Percentiles rank a stretch among this genome's conserved stretches.
Conservation (phyloP, 2,329 filamentous ascomycete genomes). For the Penicillium sp. region DNA sequence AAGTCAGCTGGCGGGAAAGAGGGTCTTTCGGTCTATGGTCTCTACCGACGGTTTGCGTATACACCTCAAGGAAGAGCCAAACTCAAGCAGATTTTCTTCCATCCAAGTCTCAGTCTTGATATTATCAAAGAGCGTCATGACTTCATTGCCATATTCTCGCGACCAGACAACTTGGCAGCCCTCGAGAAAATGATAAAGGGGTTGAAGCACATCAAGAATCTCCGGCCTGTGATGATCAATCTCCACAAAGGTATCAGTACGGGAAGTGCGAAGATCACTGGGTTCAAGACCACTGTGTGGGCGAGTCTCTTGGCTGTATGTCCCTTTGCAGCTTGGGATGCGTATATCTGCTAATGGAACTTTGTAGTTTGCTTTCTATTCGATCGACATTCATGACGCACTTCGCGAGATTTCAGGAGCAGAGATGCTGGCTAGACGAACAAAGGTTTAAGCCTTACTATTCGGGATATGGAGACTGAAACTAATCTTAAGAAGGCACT, state of each 20-base stretch:
- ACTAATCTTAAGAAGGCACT: conserved; percentile 46
- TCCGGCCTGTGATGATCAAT: conserved; percentile 62
- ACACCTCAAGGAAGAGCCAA: conserved; percentile 72
- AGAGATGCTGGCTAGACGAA: conserved; percentile 49
- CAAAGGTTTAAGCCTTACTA: conserved; percentile 46
- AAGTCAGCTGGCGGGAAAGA: conserved; percentile 65
- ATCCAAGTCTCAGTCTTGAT: conserved; percentile 64
- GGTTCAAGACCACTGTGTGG: conserved; percentile 66
- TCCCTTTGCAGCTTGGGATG: background rate
- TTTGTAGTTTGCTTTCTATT: conserved; percentile 62
- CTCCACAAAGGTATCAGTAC: conserved; percentile 71
- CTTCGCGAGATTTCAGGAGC: conserved; percentile 55
- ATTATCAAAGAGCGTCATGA: conserved; percentile 67
- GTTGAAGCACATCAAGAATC: conserved; percentile 69
- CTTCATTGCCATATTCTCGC: conserved; percentile 62
- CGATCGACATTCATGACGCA: conserved; percentile 63
- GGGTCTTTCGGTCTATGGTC: conserved; percentile 73
- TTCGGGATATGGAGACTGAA: background rate
- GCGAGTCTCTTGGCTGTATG: conserved; percentile 56
- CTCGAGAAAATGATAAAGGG: conserved; percentile 55
- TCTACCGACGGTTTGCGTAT: conserved; percentile 68
- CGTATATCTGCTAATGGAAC: conserved; percentile 4
- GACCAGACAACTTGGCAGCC: conserved; percentile 59
- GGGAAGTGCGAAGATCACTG: conserved; percentile 46
- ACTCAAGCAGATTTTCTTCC: conserved; percentile 74